Evolutionary conservation across 306 rosid genomes (phyloP), one percentile per base, ranked within the genome.

Genomic region (Corylus heterophylla): DNA sequence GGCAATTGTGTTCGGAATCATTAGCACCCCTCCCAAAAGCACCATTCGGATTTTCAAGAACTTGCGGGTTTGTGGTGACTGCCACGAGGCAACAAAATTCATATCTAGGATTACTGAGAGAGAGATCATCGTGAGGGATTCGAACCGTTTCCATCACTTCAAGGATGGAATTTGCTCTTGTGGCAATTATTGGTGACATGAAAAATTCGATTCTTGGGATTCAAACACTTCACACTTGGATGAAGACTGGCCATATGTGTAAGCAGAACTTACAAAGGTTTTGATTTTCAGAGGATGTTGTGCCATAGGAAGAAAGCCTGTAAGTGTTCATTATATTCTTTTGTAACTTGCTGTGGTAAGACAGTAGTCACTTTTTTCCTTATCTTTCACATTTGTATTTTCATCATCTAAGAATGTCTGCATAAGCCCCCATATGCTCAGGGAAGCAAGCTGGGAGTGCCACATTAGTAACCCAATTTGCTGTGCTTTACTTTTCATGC

Each of bases 101-200:
- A 69, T 88, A 54, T 80, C 91, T 16, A 84, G 78, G 68, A 79
- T 83, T 12, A 66, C 83, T 0, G 85, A 81, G 76, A 76, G 89
- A 79, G 86, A 88, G 81, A 88, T 85, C 48, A 79, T 88, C 12
- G 89, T 85, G 35, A 83, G 89, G 80, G 91, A 88, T 76, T 81
- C 89, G 0, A 88, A 88, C 25, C 87, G 91, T 17, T 88, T 88
- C 71, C 91, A 88, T 77, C 89, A 83, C 44, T 88, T 88, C 77
- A 81, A 88, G 74, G 75, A 85, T 70, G 89, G 89, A 74, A 78
- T 42, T 55, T 88, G 91, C 70, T 85, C 87, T 72, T 85, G 91
- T 54, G 83, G 89, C 27, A 86, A 87, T 75, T 85, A 82, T 76
- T 87, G 90, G 90, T 87, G 91, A 88, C 71, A 64, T 31, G 69